Percentiles rank a stretch among this genome's conserved stretches.
Conservation (phyloP, 371 early-diverging fungal genomes). For the Mucor mucedo region DNA sequence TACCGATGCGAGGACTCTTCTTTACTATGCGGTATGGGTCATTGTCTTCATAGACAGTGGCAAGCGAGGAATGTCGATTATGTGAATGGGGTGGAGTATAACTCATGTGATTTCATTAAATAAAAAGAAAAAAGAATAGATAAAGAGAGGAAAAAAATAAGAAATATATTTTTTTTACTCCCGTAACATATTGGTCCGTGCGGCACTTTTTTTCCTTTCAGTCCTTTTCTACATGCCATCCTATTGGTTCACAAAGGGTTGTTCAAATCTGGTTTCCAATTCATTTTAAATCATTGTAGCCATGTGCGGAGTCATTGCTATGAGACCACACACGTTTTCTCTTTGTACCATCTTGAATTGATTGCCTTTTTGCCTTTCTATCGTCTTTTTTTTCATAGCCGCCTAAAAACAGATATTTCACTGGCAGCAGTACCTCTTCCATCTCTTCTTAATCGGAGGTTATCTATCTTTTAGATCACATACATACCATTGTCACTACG, state of each 20-base stretch:
- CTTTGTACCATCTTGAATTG: too few species aligned
- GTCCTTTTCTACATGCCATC: not conserved
- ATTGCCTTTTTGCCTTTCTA: too few species aligned
- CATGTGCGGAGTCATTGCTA: too few species aligned
- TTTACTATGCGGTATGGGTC: constrained; percentile 32
- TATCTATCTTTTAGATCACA: too few species aligned
- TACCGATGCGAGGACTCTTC: constrained; percentile 25
- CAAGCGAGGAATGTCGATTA: constrained; percentile 14
- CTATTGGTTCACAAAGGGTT: not conserved
- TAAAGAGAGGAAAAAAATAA: constrained; percentile 2
- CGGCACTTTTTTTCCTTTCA: not conserved
- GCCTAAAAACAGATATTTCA: too few species aligned
- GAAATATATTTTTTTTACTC: not conserved
- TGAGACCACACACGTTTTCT: too few species aligned
- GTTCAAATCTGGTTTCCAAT: too few species aligned
- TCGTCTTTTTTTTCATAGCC: too few species aligned
- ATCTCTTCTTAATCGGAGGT: too few species aligned
- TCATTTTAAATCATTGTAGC: too few species aligned
- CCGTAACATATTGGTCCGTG: constrained; percentile 5
- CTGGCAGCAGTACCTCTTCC: too few species aligned
- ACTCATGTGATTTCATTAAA: constrained; percentile 8
- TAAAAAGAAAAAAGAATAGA: not conserved
- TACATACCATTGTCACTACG: too few species aligned
- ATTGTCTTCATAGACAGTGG: constrained; percentile 30
- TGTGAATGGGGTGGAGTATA: constrained; percentile 14